Percentiles rank a stretch among this genome's conserved stretches.
phyloP scores from a whole-genome alignment of 1,284 basidiomycete species.

The Naganishia albida region DNA sequence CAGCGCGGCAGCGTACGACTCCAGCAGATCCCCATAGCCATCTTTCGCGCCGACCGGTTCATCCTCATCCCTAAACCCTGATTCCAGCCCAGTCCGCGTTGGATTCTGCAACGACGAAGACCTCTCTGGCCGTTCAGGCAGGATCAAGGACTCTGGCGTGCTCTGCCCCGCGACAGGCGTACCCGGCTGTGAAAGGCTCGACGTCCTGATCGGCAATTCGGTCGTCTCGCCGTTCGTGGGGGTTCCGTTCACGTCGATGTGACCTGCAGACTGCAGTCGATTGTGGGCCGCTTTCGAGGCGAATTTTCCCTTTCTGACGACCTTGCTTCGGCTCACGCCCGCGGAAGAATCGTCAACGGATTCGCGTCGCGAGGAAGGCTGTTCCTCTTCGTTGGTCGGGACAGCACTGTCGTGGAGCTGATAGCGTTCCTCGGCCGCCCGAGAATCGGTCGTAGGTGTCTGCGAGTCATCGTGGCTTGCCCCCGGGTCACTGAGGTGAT shows the following conservation, averaged over 20 bases:
- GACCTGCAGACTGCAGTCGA: slow-evolving; percentile 19
- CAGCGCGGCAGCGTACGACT: slow-evolving; percentile 26
- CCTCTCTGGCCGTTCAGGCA: slow-evolving; percentile 19
- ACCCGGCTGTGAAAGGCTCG: not conserved
- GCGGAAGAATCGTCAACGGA: slow-evolving; percentile 7
- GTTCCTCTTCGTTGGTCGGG: not conserved
- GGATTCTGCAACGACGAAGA: slow-evolving; percentile 10
- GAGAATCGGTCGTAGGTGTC: not conserved
- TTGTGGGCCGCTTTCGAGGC: slow-evolving; percentile 19
- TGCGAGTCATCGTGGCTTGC: not conserved
- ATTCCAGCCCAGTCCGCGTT: not conserved
- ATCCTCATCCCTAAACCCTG: not conserved
- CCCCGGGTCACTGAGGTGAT: slow-evolving; percentile 29
- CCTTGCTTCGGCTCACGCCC: slow-evolving; percentile 9
- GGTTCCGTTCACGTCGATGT: slow-evolving; percentile 9
- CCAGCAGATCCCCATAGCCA: slow-evolving; percentile 32
- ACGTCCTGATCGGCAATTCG: not conserved
- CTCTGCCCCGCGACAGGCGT: not conserved
- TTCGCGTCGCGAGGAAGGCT: not conserved
- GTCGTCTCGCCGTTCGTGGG: not conserved
- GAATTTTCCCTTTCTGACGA: slow-evolving; percentile 22
- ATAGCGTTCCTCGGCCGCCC: slow-evolving; percentile 1
- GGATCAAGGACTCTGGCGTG: slow-evolving; percentile 12
- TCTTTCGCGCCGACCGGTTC: slow-evolving; percentile 21
- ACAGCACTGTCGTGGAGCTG: slow-evolving; percentile 14